A percentile compares a stretch with the other conserved stretches of the same genome.
phyloP scores from a whole-genome alignment of 2,329 filamentous ascomycete genomes.

The Sporothrix mexicana region DNA sequence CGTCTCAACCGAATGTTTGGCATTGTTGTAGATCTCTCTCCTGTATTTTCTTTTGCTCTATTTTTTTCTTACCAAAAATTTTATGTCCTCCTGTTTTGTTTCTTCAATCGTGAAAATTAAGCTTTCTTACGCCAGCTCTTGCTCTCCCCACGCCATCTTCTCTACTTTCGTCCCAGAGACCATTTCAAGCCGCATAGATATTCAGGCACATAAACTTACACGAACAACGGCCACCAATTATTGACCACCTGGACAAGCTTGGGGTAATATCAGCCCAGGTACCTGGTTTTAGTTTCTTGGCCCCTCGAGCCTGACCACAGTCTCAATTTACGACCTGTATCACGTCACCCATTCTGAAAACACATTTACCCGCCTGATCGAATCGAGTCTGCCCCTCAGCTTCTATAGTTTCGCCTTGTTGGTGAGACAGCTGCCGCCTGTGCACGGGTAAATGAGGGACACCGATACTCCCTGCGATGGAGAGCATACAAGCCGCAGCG shows the following conservation, averaged over 20 bases:
- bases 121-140: neutral
- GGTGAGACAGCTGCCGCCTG: neutral
- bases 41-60: neutral
- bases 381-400: neutral
- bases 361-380: neutral
- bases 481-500: neutral
- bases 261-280: neutral
- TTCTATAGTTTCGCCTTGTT: neutral
- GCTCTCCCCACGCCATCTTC: neutral
- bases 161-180: neutral
- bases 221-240: neutral
- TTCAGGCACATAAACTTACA: neutral
- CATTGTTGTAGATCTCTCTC: neutral
- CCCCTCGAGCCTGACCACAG: neutral
- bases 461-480: neutral
- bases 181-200: neutral
- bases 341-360: neutral
- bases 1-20: conserved; percentile 18
- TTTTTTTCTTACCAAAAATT: neutral
- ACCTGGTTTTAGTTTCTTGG: conserved; percentile 25
- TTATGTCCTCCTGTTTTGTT: neutral
- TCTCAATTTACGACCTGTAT: neutral
- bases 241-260: neutral
- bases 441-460: conserved; percentile 21
- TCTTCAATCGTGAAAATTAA: conserved; percentile 4